Base-by-base conservation (phyloP, 345 rosid species). In the Clausena lansium region DNA sequence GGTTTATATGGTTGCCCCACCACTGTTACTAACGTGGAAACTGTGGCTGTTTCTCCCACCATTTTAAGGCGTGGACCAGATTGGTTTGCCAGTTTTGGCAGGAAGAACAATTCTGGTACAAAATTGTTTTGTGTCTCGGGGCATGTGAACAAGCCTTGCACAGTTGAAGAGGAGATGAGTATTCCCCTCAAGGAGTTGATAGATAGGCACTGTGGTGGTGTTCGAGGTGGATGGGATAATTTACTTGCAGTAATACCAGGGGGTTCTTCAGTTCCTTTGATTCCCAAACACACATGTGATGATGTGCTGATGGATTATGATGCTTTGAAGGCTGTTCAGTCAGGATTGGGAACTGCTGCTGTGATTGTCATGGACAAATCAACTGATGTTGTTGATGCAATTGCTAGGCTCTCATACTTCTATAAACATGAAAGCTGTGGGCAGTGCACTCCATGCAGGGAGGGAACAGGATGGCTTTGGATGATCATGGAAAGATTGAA, bases 381-480 rank as follows among this genome's bases (percentile, higher is more conserved):
- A 24, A 94, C 99, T 30, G 99, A 96, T 79, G 90, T 96, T 73
- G 99, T 94, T 17, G 99, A 96, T 85, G 99, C 99, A 73, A 94
- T 96, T 52, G 98, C 98, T 0, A 90, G 99, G 89, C 90, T 96
- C 70, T 96, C 99, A 8, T 94, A 92, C 87, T 96, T 96, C 85
- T 96, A 96, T 91, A 94, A 93, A 88, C 99, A 96, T 15, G 98
- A 96, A 86, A 94, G 98, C 80, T 96, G 98, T 83, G 98, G 99
- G 36, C 98, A 96, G 86, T 94, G 99, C 83, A 96, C 99, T 0
- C 98, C 98, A 35, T 96, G 99, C 93, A 85, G 98, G 82, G 98
- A 96, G 76, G 99, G 99, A 27, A 96, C 97, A 5, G 91, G 94
- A 75, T 96, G 99, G 98, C 94, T 94, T 71, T 96, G 98, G 99